A percentile compares a stretch with the other conserved stretches of the same genome.
Conservation (phyloP, 768 basidiomycete genomes). For the Thelephora aurantiotincta region DNA sequence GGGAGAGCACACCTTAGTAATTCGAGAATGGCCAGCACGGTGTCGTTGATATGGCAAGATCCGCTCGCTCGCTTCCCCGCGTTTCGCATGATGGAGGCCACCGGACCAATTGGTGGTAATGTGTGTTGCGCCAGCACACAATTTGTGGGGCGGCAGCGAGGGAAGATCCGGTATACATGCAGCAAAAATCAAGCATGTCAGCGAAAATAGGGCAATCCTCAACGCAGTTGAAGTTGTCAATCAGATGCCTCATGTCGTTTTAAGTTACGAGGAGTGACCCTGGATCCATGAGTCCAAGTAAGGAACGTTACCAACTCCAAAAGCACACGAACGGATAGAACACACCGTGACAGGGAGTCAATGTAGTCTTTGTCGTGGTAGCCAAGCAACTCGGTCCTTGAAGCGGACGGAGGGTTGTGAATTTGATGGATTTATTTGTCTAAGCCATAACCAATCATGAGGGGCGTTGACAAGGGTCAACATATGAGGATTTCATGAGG, state of each 20-base stretch:
- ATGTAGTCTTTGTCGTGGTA: constrained; percentile 96
- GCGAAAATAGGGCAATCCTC: constrained; percentile 96
- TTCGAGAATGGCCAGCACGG: constrained; percentile 88
- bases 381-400: constrained; percentile 73
- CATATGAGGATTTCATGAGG: constrained; percentile 97
- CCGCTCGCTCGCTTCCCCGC: constrained; percentile 96
- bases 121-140: constrained; percentile 76
- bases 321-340: background rate
- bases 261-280: constrained; percentile 75
- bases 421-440: constrained; percentile 92
- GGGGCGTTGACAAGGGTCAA: constrained; percentile 90
- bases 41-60: constrained; percentile 97
- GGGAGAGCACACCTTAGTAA: constrained; percentile 33
- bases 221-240: constrained; percentile 84
- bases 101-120: constrained; percentile 99
- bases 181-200: constrained; percentile 89
- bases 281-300: constrained; percentile 15
- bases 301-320: constrained; percentile 1
- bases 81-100: constrained; percentile 95
- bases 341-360: constrained; percentile 85
- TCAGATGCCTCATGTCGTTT: constrained; percentile 56
- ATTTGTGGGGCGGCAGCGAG: constrained; percentile 86
- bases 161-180: constrained; percentile 87
- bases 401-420: constrained; percentile 80
- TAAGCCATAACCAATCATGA: constrained; percentile 91